phyloP scores from a whole-genome alignment of 208 protist genomes.

The Plasmodiophora brassicae region DNA sequence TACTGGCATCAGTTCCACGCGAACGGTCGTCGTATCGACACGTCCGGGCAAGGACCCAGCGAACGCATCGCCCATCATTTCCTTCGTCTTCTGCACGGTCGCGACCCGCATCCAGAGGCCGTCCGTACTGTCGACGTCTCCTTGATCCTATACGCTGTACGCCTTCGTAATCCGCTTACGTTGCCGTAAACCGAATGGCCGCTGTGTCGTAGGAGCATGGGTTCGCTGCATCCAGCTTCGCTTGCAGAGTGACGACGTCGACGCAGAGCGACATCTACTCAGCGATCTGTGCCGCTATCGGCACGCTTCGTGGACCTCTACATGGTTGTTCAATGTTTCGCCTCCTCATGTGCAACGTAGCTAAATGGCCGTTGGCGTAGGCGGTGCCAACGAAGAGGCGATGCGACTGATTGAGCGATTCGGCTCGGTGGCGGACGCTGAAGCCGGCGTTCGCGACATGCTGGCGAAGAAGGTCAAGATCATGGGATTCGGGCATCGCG shows the following conservation, averaged over 20 bases:
- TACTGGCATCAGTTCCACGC: constrained; percentile 26
- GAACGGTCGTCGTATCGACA: background rate
- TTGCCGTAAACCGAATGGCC: background rate
- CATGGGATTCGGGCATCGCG: constrained; percentile 34
- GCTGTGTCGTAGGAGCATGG: constrained; percentile 25
- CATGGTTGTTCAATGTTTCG: background rate
- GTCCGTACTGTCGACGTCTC: background rate
- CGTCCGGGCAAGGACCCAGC: background rate
- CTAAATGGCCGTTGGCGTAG: background rate
- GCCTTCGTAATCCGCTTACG: background rate
- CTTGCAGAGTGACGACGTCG: background rate
- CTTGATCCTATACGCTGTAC: background rate
- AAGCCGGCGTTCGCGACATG: background rate
- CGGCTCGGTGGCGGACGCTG: background rate
- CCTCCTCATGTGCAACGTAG: background rate
- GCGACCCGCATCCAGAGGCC: background rate
- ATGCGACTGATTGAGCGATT: background rate
- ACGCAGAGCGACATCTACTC: constrained; percentile 30
- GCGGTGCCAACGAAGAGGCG: constrained; percentile 31
- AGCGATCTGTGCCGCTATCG: constrained; percentile 26
- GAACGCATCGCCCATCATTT: constrained; percentile 26
- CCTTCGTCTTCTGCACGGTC: background rate
- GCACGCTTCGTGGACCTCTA: constrained; percentile 17
- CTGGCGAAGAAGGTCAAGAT: background rate
- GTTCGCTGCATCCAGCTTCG: constrained; percentile 27